Base-by-base conservation (phyloP, 208 protist genomes). In the Endotrypanum monterogeii region DNA sequence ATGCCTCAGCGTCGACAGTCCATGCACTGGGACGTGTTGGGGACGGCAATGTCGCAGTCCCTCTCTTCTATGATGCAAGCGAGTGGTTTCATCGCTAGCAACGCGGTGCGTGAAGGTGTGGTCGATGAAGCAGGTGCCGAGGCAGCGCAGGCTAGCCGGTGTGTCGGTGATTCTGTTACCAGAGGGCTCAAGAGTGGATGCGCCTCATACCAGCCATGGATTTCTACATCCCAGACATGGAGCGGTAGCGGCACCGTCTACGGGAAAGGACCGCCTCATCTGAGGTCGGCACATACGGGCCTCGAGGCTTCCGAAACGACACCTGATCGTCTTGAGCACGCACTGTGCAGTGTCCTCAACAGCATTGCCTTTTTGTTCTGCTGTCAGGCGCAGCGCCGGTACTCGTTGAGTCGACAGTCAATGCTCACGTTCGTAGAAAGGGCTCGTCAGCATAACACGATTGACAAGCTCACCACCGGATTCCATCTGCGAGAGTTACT, bases 311-410 rank as follows among this genome's bases (percentile, higher is more conserved):
- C 51, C 61, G 18, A 32, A 18, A 39, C 61, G 1, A 35, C 56
- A 14, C 56, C 60, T 37, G 74, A 79, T 20, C 69, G 71, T 28
- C 62, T 87, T 41, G 71, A 74, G 66, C 79, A 80, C 76, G 72
- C 76, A 14, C 79, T 87, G 7, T 80, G 76, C 62, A 71, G 75
- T 11, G 79, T 87, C 20, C 73, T 80, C 48, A 87, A 87, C 73
- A 87, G 82, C 74, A 78, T 84, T 39, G 83, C 83, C 50, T 80
- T 76, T 37, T 56, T 83, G n/a, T 82, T 79, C 63, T 87, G 79
- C 58, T 72, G 82, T 14, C 74, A 87, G 46, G 83, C 83, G 11
- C 78, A 71, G 51, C 67, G 77, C 1, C 70, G 82, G 55, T 82
- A 84, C 70, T 35, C 60, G 32, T 32, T 71, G 12, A 72, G 71